Base-by-base conservation (phyloP, 176 grass and related monocot genomes). In the Calamus simplicifolius region DNA sequence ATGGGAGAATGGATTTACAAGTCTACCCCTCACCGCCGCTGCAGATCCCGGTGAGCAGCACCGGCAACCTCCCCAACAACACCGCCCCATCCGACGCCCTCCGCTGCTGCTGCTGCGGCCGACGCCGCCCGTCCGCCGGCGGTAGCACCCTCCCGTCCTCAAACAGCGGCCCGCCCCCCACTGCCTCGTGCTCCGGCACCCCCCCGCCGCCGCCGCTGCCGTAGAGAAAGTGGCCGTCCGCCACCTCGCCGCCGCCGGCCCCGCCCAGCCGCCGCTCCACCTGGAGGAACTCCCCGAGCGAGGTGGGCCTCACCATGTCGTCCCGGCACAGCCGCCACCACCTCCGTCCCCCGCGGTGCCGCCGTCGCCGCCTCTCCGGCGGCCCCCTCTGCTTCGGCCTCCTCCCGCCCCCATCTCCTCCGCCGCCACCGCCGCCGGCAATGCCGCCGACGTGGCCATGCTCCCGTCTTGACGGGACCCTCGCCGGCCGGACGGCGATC, bases 281-380 rank as follows among this genome's bases (percentile, higher is more conserved):
- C 68, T 79, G 76, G n/a, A 79, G 69, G 64, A 79, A 79, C 38
- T 79, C 76, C 3, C 76, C 76, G 1, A 79, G 62, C 3, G 76
- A 79, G 38, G 76, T 61, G 5, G 63, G 70, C 27, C n/a, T 29
- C 25, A 60, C 50, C 79, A 59, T 57, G 50, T 50, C 62, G 29
- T 74, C 29, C 4, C 70, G 57, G 23, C 77, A 68, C 14, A 73
- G 77, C 8, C 50, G 53, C 49, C 73, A 69, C 79, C 72, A 82
- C 21, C 58, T 29, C 48, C 66, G 66, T 48, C 58, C 61, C 18
- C 57, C 64, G 1, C 13, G 16, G 21, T 58, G 50, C 16, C 62
- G 61, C 25, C 30, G 57, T 28, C 59, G 61, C 48, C 67, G 58
- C 4, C 31, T 13, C 43, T 52, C 21, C 52, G 19, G 38, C 58